A percentile compares a stretch with the other conserved stretches of the same genome.
Conservation (phyloP, 2,329 filamentous ascomycete genomes). For the Penicillium aurantiogriseum region DNA sequence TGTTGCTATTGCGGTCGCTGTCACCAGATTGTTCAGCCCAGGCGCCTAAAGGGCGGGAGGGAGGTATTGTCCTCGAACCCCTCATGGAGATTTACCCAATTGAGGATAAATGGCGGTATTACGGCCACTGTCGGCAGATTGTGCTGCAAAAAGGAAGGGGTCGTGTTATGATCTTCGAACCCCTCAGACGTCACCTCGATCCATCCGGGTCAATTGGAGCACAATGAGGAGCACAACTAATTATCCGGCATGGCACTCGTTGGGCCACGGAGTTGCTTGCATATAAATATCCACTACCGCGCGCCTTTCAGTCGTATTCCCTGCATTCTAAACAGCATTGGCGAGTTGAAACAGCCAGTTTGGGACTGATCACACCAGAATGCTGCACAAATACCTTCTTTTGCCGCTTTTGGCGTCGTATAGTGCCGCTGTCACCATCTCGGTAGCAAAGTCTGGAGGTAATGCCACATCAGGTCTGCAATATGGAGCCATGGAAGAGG, state of each 20-base stretch:
- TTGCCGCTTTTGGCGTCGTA: constrained; percentile 28
- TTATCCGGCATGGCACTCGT: constrained; percentile 1
- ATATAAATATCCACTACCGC: constrained; percentile 4
- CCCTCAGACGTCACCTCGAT: neutral
- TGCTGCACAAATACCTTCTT: constrained; percentile 24
- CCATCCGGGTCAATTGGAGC: neutral
- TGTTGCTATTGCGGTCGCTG: neutral
- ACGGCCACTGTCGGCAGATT: neutral
- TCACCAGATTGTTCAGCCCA: neutral
- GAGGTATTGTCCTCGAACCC: neutral
- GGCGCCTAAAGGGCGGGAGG: no score
- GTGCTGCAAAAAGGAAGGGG: neutral
- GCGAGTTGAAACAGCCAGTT: constrained; percentile 4
- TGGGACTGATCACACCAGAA: constrained; percentile 5
- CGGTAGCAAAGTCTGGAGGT: constrained; percentile 31
- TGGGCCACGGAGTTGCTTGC: neutral
- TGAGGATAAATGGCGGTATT: constrained; percentile 6
- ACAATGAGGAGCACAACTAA: neutral
- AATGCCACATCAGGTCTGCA: constrained; percentile 29
- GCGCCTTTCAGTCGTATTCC: neutral
- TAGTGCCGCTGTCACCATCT: constrained; percentile 27
- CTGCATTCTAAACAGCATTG: constrained; percentile 11
- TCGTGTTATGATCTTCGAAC: neutral
- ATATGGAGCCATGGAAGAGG: constrained; percentile 36
- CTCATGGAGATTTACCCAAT: neutral